Evolutionary conservation across 441 rosid genomes (phyloP), one percentile per base, ranked within the genome.

Genomic region (Capsella rubella): DNA sequence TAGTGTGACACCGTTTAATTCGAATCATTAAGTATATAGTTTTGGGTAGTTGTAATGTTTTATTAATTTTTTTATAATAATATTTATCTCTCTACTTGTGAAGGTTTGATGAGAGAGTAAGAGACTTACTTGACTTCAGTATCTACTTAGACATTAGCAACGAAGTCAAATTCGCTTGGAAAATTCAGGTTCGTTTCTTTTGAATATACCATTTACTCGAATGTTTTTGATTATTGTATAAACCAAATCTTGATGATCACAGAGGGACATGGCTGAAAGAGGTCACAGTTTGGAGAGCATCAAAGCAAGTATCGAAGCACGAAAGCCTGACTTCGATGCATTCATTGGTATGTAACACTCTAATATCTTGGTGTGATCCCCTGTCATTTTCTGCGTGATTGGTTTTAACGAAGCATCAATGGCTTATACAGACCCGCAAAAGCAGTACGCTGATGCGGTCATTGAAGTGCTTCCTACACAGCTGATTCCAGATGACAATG

Each of bases 211-310:
- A 14, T 39, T 43, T 15, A 57, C 25, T 34, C 12, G 3, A 75
- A 46, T 15, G 6, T 32, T 54, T 21, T 43, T 8, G 32, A 28
- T 50, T 5, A 3, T 51, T 0, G 2, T 71, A 51, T 14, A 6
- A 31, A 32, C 7, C 1, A 15, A 51, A 28, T 49, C 2, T 65
- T 54, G 56, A 54, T 50, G 45, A 14, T 31, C 80, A 81, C 80
- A 94, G 99, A 90, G 99, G 66, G 99, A 95, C 80, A 92, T 89
- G 99, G 96, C 95, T 18, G 99, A 95, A 83, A 80, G 99, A 84
- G 98, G 99, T 27, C 99, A 95, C 86, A 95, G 98, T 64, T 89
- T 95, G 39, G 99, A 95, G 80, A 92, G 98, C 84, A 92, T 95
- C 80, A 92, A 87, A 76, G 97, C 98, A 1, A 95, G 99, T 80